Base-by-base conservation (phyloP, 306 rosid genomes). In the Pyrus communis region DNA sequence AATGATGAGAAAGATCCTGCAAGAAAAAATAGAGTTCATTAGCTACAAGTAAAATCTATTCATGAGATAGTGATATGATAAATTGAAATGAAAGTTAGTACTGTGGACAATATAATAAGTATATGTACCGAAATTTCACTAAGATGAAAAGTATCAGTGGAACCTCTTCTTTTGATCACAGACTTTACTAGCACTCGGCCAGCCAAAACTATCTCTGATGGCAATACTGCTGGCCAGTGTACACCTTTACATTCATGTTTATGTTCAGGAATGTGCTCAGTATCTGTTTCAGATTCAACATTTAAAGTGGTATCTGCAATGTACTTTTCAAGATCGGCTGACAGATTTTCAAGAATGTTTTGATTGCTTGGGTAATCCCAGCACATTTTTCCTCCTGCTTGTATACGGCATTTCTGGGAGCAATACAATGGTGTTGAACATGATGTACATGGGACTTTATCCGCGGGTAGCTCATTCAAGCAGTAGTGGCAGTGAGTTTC, bases 401-500 rank as follows among this genome's bases (percentile, higher is more conserved):
- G 80, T 69, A 85, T 76, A 77, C 85, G 93, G 81, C 98, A 93
- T 62, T 58, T 78, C 77, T 75, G 80, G 71, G 98, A 91, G 82
- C 98, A 93, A 78, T 91, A 93, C 78, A 85, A 72, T 43, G 98
- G 91, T 82, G 86, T 86, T 46, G 97, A 89, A 82, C 98, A 93
- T 19, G 92, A 89, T 70, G 77, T 71, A 88, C 98, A 93, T 33
- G 98, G 89, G 77, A 93, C 91, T 74, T 76, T 86, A 84, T 93
- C 96, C 21, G 77, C 85, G 67, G 98, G 96, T 63, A 93, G 92
- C 77, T 93, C 96, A 84, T 91, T 88, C 85, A 93, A 78, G 86
- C 98, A 91, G 86, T 84, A 88, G 80, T 91, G 98, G 78, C 98
- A 93, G 88, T 89, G 96, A 62, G 92, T 91, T 79, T 89, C 97